Evolutionary conservation across 2,329 filamentous ascomycete species (phyloP).

Genomic region (Colletotrichum cordylinicola): DNA sequence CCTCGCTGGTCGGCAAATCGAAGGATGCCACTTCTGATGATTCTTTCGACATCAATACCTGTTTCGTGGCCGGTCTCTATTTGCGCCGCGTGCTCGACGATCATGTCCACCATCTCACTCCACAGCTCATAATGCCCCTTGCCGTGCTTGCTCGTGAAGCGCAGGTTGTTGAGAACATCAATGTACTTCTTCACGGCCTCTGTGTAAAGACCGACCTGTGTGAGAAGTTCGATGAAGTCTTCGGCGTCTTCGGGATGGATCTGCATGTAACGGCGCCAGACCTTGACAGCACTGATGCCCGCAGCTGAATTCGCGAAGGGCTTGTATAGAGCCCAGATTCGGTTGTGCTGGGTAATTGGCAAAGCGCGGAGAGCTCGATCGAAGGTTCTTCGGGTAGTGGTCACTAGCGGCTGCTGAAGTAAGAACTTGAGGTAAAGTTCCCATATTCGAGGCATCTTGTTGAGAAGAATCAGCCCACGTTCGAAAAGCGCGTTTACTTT

Average conservation of each 20-base stretch:
- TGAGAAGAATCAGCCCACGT: conserved; percentile 87
- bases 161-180: conserved; percentile 86
- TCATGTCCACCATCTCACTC: conserved; percentile 95
- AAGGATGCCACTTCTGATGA: conserved; percentile 89
- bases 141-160: conserved; percentile 89
- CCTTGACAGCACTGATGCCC: conserved; percentile 87
- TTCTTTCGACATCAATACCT: conserved; percentile 88
- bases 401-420: conserved; percentile 89
- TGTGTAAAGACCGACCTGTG: conserved; percentile 82
- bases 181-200: conserved; percentile 94
- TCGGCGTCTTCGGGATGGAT: conserved; percentile 94
- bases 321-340: conserved; percentile 92
- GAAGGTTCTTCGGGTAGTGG: conserved; percentile 84
- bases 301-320: conserved; percentile 91
- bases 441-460: conserved; percentile 99
- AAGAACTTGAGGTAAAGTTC: conserved; percentile 95
- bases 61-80: conserved; percentile 81
- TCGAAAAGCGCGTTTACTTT: conserved; percentile 98
- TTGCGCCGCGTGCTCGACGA: conserved; percentile 89
- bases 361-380: conserved; percentile 90
- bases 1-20: conserved; percentile 93
- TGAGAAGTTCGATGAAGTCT: conserved; percentile 90
- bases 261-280: conserved; percentile 97
- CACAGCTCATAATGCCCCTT: conserved; percentile 97
- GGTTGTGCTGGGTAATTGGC: conserved; percentile 92